phyloP scores from a whole-genome alignment of 768 basidiomycete species.

The Paxillus involutus region DNA sequence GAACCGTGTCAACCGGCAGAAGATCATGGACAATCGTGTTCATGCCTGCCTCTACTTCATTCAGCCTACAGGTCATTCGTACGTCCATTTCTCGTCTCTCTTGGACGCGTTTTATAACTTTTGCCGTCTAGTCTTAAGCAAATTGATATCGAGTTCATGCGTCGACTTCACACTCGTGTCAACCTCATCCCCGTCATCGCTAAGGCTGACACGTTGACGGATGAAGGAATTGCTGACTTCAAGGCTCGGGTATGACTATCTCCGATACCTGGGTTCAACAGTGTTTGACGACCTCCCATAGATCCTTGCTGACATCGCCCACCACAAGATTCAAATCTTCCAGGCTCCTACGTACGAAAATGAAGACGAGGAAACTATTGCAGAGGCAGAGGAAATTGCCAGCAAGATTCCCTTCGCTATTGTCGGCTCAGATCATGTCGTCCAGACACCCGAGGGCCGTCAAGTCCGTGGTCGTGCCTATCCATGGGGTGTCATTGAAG shows the following conservation, averaged over 20 bases:
- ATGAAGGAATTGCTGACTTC: slow-evolving; percentile 91
- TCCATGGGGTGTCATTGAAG: slow-evolving; percentile 99
- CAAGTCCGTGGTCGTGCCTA: slow-evolving; percentile 93
- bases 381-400: slow-evolving; percentile 96
- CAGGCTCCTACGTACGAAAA: slow-evolving; percentile 97
- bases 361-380: slow-evolving; percentile 97
- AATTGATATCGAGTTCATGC: slow-evolving; percentile 99
- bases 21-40: slow-evolving; percentile 94
- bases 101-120: not conserved
- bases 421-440: slow-evolving; percentile 87
- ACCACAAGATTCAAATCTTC: slow-evolving; percentile 98
- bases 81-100: slow-evolving; percentile 29
- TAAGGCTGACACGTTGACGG: slow-evolving; percentile 96
- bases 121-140: slow-evolving; percentile 76
- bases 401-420: slow-evolving; percentile 99
- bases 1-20: slow-evolving; percentile 94
- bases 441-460: slow-evolving; percentile 83
- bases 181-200: slow-evolving; percentile 99
- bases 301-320: slow-evolving; percentile 91
- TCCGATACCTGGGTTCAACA: not conserved
- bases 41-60: slow-evolving; percentile 99
- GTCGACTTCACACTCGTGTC: slow-evolving; percentile 93
- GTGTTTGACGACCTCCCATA: slow-evolving; percentile 28
- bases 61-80: slow-evolving; percentile 98
- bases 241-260: slow-evolving; percentile 74